Conservation (phyloP, 345 rosid genomes). For the Camelina neglecta region DNA sequence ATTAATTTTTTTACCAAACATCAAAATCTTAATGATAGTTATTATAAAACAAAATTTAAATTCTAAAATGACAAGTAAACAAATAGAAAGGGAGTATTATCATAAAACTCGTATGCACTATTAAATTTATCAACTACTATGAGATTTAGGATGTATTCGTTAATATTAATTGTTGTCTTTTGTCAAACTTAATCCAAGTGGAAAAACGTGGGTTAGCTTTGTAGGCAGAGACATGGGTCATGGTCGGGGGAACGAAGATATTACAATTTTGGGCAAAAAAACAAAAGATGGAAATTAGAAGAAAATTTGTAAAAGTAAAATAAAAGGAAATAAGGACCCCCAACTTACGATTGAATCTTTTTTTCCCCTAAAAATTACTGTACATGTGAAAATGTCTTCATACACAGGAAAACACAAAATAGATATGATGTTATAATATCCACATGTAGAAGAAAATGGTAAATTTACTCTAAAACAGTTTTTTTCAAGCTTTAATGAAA, state of each 20-base stretch:
- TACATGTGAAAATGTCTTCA: conserved; percentile 16
- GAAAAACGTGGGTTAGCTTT: conserved; percentile 34
- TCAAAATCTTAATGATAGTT: no score
- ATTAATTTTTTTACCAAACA: no score
- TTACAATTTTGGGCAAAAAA: not conserved
- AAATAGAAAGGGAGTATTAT: no score
- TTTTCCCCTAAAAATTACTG: conserved; percentile 12
- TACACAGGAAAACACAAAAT: not conserved
- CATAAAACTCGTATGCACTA: no score
- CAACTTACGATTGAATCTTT: not conserved
- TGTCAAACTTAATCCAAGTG: conserved; percentile 16
- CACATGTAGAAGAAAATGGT: not conserved
- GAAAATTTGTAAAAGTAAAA: not conserved
- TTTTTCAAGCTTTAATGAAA: not conserved
- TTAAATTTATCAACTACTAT: not conserved
- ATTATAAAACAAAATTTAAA: no score
- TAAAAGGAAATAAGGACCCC: conserved; percentile 2
- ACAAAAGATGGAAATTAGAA: conserved; percentile 3
- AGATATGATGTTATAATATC: not conserved
- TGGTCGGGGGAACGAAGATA: conserved; percentile 25
- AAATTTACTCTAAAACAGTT: not conserved
- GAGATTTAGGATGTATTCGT: not conserved
- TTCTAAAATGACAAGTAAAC: no score
- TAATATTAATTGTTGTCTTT: conserved; percentile 3
- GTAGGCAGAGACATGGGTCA: conserved; percentile 32